Evolutionary conservation across 225 moss, liverwort and hornwort species (phyloP).

Genomic region (Straminergon stramineum): DNA sequence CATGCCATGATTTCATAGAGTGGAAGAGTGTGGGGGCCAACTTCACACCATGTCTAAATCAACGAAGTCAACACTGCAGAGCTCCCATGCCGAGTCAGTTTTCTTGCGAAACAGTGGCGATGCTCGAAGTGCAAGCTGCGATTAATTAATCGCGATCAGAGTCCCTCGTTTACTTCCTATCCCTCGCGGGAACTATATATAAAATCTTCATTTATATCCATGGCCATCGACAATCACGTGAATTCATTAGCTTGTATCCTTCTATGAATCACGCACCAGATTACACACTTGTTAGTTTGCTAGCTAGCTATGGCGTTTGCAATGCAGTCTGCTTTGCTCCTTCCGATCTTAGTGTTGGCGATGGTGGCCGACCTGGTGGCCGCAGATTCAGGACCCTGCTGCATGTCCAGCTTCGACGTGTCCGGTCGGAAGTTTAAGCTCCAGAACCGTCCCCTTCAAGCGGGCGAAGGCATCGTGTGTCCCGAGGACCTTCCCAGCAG

Average conservation of each 20-base stretch:
- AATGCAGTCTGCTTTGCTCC: background rate
- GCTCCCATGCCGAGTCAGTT: too few species aligned
- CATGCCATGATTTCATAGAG: too few species aligned
- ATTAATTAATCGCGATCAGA: too few species aligned
- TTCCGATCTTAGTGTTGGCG: background rate
- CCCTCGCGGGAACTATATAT: background rate
- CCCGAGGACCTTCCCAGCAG: conserved; percentile 14
- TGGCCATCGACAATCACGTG: background rate
- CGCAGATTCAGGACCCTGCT: background rate
- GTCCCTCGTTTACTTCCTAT: background rate
- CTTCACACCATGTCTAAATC: too few species aligned
- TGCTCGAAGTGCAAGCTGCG: background rate
- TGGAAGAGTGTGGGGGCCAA: too few species aligned
- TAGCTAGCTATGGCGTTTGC: background rate
- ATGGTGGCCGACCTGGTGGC: background rate
- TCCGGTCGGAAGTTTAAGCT: conserved; percentile 9
- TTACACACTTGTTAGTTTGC: background rate
- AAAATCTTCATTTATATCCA: background rate
- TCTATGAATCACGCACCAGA: background rate
- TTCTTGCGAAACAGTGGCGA: too few species aligned
- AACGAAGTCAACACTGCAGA: too few species aligned
- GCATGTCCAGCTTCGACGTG: background rate
- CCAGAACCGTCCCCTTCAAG: background rate
- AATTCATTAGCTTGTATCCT: background rate
- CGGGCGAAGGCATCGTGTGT: background rate